These are phyloP conservation scores for Sclerotinia sclerotiorum DNA, from an alignment of 2,329 filamentous ascomycete species.

Conservation along the genomic window DNA sequence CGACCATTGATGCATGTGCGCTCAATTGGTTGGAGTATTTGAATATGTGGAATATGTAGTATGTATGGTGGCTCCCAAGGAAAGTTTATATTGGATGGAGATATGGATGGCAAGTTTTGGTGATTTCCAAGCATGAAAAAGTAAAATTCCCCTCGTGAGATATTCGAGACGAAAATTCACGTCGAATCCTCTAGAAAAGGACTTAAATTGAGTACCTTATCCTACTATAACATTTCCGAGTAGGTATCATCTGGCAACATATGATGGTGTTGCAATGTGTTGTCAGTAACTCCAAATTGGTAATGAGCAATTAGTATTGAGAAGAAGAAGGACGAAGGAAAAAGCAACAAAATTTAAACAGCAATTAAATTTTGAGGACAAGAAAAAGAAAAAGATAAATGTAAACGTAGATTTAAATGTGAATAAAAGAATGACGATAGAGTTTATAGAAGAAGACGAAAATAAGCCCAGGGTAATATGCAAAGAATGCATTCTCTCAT, in stretches of 20 bases:
- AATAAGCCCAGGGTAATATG: conserved; percentile 3
- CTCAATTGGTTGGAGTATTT: conserved; percentile 3
- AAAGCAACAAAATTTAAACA: background rate
- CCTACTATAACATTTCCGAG: background rate
- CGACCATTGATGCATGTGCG: conserved; percentile 1
- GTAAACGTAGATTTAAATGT: no score
- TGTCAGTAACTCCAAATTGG: conserved; percentile 9
- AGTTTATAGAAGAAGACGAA: conserved; percentile 15
- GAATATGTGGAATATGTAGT: background rate
- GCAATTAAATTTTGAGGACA: background rate
- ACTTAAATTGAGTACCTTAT: background rate
- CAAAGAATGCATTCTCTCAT: conserved; percentile 15
- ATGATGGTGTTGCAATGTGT: conserved; percentile 14
- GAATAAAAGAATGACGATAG: conserved; percentile 1
- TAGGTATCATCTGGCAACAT: background rate
- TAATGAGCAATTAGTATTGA: background rate
- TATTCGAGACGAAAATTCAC: conserved; percentile 5
- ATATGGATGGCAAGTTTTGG: conserved; percentile 8
- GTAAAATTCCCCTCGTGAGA: background rate
- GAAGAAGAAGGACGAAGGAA: background rate
- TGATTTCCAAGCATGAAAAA: conserved; percentile 17
- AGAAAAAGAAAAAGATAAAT: background rate
- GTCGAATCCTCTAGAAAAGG: background rate
- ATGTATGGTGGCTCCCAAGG: conserved; percentile 1
- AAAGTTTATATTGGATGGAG: conserved; percentile 10